These are phyloP conservation scores for Irineochytrium annulatum DNA, from an alignment of 192 early-diverging fungal species.

Conservation along the genomic window DNA sequence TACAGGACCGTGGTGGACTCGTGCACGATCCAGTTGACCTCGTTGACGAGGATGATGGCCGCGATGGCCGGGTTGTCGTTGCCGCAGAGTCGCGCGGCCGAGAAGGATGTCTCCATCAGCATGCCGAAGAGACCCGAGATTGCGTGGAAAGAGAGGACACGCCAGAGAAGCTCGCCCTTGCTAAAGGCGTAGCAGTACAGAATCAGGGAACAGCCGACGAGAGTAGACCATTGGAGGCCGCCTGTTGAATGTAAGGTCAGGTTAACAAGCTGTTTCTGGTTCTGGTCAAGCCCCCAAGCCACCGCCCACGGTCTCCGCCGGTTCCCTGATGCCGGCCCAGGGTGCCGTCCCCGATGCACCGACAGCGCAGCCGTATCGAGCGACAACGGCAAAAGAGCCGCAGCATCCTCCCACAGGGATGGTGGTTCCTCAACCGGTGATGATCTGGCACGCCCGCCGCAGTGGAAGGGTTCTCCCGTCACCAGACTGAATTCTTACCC, in stretches of 20 bases:
- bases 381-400: no score
- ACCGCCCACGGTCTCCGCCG: no score
- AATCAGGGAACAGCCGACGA: not conserved
- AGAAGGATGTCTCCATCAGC: constrained; percentile 16
- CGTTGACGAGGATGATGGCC: constrained; percentile 22
- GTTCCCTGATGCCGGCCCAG: no score
- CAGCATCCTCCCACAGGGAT: no score
- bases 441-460: no score
- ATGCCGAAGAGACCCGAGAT: constrained; percentile 21
- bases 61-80: not conserved
- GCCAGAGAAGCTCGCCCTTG: not conserved
- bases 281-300: no score
- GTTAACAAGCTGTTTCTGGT: not conserved
- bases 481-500: no score
- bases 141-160: constrained; percentile 7
- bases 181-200: not conserved
- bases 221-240: not conserved
- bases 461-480: no score
- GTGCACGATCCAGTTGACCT: constrained; percentile 26
- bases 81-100: constrained; percentile 7
- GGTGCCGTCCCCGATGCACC: no score
- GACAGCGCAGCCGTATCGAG: no score
- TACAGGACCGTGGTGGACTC: constrained; percentile 22
- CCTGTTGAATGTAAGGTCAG: not conserved
- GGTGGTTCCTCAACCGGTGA: no score